Base-by-base conservation (phyloP, 306 rosid species). In the Lotus japonicus region DNA sequence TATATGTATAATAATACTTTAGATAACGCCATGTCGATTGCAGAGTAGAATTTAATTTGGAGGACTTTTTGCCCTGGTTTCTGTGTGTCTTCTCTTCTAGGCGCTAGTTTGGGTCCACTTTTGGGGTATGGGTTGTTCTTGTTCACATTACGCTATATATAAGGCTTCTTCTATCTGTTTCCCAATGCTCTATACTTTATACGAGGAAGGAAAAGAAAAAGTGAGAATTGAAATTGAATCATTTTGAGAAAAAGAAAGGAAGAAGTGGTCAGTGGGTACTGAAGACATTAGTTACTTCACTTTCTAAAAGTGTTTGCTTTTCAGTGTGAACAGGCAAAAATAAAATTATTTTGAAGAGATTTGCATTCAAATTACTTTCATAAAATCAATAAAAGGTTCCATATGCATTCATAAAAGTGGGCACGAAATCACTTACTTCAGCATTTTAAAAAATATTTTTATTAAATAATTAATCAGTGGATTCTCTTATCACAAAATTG, bases 271-370 rank as follows among this genome's bases (percentile, higher is more conserved):
- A 49, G 81, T 68, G 49, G 63, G 70, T 57, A 14, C 21, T 17
- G 12, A 57, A 42, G 23, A 42, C 36, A 41, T 23, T 64, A 64
- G n/a, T 65, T 53, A 33, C 44, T 46, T 53, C 58, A 48, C 43
- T 9, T 38, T 6, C 16, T 2, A 31, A 52, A 63, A n/a, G 56
- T 2, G n/a, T 28, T 59, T 59, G 56, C 63, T 46, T 66, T 75
- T 2, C 0, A 6, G 75, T 80, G 59, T 76, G 84, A 71, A 71
- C 76, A 45, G 26, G 28, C 31, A 72, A 60, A 51, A 1, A 31
- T 31, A 6, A 5, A 31, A 31, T 26, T 26, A 31, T n/a, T 51
- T 70, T 70, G 56, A 48, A 42, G 71, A 55, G 63, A n/a, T 59
- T 41, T 23, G 11, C 23, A 71, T 39, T 66, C 17, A 31, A 36